These are phyloP conservation scores for Aspergillus avenaceus DNA, from an alignment of 495 filamentous ascomycete genomes.

Conservation along the genomic window DNA sequence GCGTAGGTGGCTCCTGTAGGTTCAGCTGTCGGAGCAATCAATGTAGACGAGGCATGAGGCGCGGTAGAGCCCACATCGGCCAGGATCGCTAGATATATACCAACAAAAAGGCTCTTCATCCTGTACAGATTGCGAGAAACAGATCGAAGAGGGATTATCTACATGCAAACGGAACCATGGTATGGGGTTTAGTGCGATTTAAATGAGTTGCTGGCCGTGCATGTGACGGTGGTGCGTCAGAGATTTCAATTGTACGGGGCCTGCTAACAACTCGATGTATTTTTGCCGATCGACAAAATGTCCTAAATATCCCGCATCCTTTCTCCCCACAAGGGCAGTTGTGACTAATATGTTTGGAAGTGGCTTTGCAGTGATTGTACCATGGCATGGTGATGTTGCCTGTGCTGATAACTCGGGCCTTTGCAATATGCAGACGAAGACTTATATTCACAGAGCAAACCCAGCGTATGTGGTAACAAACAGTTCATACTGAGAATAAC, in stretches of 20 bases:
- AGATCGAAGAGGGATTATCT: not conserved
- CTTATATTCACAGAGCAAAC: too few relatives aligned
- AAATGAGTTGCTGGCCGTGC: not conserved
- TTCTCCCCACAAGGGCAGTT: not conserved
- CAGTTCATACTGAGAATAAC: not conserved
- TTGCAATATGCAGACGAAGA: too few relatives aligned
- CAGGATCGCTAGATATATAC: not conserved
- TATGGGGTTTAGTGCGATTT: not conserved
- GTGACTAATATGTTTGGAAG: not conserved
- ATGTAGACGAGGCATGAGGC: not conserved
- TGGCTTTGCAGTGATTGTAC: not conserved
- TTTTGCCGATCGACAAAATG: not conserved
- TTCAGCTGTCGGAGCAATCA: conserved; percentile 5
- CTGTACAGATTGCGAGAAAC: not conserved
- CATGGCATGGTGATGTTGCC: not conserved
- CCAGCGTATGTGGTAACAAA: too few relatives aligned
- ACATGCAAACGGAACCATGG: not conserved
- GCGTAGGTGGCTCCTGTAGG: conserved; percentile 24
- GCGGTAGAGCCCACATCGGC: not conserved
- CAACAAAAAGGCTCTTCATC: not conserved
- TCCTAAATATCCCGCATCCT: not conserved
- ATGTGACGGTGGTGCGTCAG: not conserved
- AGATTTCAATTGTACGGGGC: not conserved
- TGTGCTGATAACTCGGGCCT: too few relatives aligned
- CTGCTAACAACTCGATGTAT: not conserved